Evolutionary conservation across 768 basidiomycete genomes (phyloP).

Genomic region (Tulasnella sp.): DNA sequence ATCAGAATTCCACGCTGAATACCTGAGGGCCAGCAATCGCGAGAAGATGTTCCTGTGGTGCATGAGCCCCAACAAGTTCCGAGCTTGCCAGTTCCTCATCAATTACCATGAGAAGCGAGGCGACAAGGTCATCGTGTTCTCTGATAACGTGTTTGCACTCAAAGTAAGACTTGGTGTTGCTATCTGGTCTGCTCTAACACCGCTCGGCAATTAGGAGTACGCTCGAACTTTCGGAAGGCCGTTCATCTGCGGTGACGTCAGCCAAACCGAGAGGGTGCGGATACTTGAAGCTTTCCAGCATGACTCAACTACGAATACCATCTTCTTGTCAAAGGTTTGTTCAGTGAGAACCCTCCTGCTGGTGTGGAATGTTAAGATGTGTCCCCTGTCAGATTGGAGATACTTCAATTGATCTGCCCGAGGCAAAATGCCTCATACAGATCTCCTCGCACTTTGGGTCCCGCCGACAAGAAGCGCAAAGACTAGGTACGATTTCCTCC

Average conservation of each 20-base stretch:
- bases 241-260: constrained; percentile 92
- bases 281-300: constrained; percentile 94
- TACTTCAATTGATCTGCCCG: constrained; percentile 96
- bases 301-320: constrained; percentile 90
- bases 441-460: constrained; percentile 99
- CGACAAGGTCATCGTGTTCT: constrained; percentile 99
- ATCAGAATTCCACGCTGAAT: constrained; percentile 97
- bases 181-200: not conserved
- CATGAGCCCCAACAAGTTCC: constrained; percentile 99
- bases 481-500: no score
- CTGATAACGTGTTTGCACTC: constrained; percentile 93
- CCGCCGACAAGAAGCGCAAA: constrained; percentile 93
- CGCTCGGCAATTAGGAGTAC: constrained; percentile 48
- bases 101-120: constrained; percentile 96
- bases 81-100: constrained; percentile 97
- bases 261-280: constrained; percentile 90
- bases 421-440: constrained; percentile 98
- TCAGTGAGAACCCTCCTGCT: not conserved
- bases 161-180: constrained; percentile 47
- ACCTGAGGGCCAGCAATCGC: constrained; percentile 81
- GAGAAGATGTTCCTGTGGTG: constrained; percentile 95
- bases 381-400: constrained; percentile 72
- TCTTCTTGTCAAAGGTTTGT: constrained; percentile 89
- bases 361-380: not conserved
- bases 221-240: constrained; percentile 87